Conservation (phyloP, 1,139 yeast genomes). For the Zygosaccharomyces pseudobailii region DNA sequence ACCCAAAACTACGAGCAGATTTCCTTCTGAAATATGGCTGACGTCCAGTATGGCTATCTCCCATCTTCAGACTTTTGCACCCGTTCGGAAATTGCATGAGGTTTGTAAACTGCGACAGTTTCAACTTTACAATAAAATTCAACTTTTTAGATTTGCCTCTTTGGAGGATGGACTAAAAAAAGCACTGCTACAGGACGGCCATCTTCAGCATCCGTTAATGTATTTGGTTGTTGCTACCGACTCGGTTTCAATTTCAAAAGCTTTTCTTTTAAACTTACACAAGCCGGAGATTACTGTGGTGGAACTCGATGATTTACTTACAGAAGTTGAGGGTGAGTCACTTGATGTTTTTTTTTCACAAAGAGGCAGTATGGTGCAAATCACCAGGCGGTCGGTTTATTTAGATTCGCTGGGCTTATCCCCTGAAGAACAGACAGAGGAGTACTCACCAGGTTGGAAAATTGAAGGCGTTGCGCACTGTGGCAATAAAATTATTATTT, state of each 20-base stretch:
- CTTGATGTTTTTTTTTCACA: constrained; percentile 11
- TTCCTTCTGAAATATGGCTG: constrained; percentile 16
- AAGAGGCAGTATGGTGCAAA: constrained; percentile 14
- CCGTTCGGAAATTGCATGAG: constrained; percentile 11
- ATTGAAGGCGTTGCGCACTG: constrained; percentile 13
- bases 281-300: constrained; percentile 8
- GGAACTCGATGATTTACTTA: constrained; percentile 21
- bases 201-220: constrained; percentile 3
- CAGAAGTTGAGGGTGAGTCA: constrained; percentile 10
- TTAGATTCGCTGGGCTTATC: constrained; percentile 7
- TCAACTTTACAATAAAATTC: constrained; percentile 11
- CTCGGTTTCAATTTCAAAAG: constrained; percentile 5
- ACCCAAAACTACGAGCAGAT: constrained; percentile 6
- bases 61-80: constrained; percentile 9
- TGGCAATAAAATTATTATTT: constrained; percentile 13
- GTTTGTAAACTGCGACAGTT: constrained; percentile 14
- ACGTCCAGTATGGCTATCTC: constrained; percentile 20
- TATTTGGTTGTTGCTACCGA: constrained; percentile 16
- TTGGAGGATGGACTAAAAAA: background rate
- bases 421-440: constrained; percentile 1
- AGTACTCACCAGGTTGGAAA: constrained; percentile 10
- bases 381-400: constrained; percentile 10
- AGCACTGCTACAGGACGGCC: constrained; percentile 1
- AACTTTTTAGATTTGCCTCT: constrained; percentile 4
- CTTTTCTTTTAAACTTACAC: constrained; percentile 8